Percentiles rank a stretch among this genome's conserved stretches.
Conservation (phyloP, 768 basidiomycete species). For the Rhizopogon rudus region DNA sequence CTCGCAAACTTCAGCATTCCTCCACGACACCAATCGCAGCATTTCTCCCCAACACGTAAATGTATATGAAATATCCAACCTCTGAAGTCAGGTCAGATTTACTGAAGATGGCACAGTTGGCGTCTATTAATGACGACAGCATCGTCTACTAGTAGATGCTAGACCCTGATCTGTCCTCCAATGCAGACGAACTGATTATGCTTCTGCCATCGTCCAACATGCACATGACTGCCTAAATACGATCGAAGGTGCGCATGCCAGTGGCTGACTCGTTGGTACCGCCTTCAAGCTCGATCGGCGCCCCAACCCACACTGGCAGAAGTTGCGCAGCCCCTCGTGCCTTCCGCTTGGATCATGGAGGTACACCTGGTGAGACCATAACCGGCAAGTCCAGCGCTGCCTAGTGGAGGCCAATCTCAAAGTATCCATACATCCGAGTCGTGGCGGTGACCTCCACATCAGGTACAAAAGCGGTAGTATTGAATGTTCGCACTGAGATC, state of each 20-base stretch:
- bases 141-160: conserved; percentile 28
- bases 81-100: conserved; percentile 45
- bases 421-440: conserved; percentile 39
- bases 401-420: conserved; percentile 40
- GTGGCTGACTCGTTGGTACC: conserved; percentile 52
- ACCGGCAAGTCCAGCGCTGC: conserved; percentile 50
- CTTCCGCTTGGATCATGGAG: conserved; percentile 18
- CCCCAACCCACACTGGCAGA: conserved; percentile 34
- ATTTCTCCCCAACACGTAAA: conserved; percentile 43
- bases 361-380: conserved; percentile 37
- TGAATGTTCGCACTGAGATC: no score
- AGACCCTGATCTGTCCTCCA: conserved; percentile 37
- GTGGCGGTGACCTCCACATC: conserved; percentile 35
- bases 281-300: conserved; percentile 39
- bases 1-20: conserved; percentile 23
- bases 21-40: conserved; percentile 33
- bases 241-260: conserved; percentile 40
- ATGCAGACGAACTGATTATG: conserved; percentile 33
- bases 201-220: conserved; percentile 38
- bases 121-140: conserved; percentile 15
- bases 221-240: conserved; percentile 27
- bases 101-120: conserved; percentile 20
- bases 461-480: no score
- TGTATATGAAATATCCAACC: neutral
- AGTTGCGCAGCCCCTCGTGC: conserved; percentile 42